Conservation (phyloP, 2,329 filamentous ascomycete genomes). For the Paecilomyces sp. region DNA sequence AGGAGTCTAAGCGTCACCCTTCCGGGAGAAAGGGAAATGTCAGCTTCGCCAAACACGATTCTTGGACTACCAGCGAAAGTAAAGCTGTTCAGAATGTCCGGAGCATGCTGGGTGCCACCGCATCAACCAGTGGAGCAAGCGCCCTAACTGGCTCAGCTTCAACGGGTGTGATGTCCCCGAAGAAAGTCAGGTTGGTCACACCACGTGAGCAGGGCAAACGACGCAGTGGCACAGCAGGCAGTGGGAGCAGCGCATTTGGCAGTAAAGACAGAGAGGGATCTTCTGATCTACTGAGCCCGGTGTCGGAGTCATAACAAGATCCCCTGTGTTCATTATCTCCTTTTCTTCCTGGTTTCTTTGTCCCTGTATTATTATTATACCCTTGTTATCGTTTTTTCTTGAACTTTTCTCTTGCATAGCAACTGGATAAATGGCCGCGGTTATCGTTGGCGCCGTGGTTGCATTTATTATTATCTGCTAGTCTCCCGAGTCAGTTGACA, state of each 20-base stretch:
- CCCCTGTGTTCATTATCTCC: not conserved
- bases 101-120: slow-evolving; percentile 32
- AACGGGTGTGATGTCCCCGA: slow-evolving; percentile 32
- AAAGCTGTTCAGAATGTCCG: slow-evolving; percentile 40
- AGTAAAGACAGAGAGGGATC: slow-evolving; percentile 7
- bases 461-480: not conserved
- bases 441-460: not conserved
- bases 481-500: not conserved
- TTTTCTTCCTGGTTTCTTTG: not conserved
- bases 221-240: slow-evolving; percentile 13
- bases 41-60: slow-evolving; percentile 36
- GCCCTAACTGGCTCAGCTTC: slow-evolving; percentile 14
- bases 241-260: slow-evolving; percentile 8
- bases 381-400: not conserved
- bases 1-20: slow-evolving; percentile 26
- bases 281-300: not conserved
- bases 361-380: not conserved
- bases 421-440: not conserved
- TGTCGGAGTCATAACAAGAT: not conserved
- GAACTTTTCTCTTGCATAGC: not conserved
- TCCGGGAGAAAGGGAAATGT: slow-evolving; percentile 25
- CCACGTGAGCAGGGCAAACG: slow-evolving; percentile 34
- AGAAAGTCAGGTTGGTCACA: slow-evolving; percentile 39
- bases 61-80: slow-evolving; percentile 37
- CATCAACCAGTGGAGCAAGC: slow-evolving; percentile 17